Conservation (phyloP, 768 basidiomycete genomes). For the Botryobasidium botryosum region DNA sequence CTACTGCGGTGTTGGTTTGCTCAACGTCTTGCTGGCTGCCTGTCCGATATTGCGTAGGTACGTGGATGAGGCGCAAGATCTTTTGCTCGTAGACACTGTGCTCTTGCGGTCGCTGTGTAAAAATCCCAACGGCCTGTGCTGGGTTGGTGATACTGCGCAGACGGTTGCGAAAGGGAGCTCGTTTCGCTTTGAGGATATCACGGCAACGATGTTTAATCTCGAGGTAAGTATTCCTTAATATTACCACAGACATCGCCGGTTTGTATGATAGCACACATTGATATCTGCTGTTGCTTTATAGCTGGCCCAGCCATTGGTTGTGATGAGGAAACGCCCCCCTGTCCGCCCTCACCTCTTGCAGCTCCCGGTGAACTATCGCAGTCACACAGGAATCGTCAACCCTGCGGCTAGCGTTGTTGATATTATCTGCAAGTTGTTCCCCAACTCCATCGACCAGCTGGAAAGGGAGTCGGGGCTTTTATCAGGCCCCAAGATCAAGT, state of each 20-base stretch:
- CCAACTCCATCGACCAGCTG: not conserved
- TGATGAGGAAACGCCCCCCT: not conserved
- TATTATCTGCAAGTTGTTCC: not conserved
- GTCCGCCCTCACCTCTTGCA: slow-evolving; percentile 4
- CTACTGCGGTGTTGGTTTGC: no score
- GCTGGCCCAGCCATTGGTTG: not conserved
- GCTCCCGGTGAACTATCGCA: slow-evolving; percentile 5
- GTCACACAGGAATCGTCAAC: slow-evolving; percentile 5
- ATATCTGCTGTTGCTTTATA: not conserved
- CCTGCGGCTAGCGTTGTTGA: slow-evolving; percentile 1
- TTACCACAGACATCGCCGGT: not conserved
- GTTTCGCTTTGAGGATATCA: slow-evolving; percentile 6
- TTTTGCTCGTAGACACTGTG: slow-evolving; percentile 48
- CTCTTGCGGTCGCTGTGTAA: slow-evolving; percentile 27
- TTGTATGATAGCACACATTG: no score
- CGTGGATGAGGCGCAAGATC: slow-evolving; percentile 60
- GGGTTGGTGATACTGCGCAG: slow-evolving; percentile 17
- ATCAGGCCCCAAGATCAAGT: not conserved
- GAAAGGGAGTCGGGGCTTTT: slow-evolving; percentile 20
- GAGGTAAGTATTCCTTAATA: not conserved
- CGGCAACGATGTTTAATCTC: not conserved
- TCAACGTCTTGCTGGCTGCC: no score
- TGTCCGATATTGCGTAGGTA: slow-evolving; percentile 42
- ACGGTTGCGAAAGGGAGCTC: slow-evolving; percentile 19
- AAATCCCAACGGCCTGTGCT: slow-evolving; percentile 6